phyloP scores from a whole-genome alignment of 2,329 filamentous ascomycete species.

The Volutella citrinella region DNA sequence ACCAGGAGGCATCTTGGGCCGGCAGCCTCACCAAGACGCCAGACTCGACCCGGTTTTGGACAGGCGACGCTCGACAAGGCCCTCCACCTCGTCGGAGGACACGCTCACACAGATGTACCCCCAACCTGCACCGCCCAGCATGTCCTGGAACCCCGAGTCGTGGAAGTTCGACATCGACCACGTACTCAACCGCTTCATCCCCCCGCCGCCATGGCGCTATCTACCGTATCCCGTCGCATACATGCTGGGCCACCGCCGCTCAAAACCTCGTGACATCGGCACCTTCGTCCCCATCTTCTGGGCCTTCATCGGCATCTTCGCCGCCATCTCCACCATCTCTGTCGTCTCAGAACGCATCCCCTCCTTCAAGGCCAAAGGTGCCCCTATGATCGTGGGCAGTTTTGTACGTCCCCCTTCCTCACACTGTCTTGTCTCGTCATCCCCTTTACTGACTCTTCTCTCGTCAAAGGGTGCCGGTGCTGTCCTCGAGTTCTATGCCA shows the following conservation, averaged over 20 bases:
- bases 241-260: slow-evolving; percentile 62
- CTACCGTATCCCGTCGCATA: slow-evolving; percentile 65
- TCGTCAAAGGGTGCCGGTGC: slow-evolving; percentile 63
- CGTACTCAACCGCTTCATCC: slow-evolving; percentile 69
- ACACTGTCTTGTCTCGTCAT: background rate
- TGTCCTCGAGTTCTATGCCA: slow-evolving; percentile 70
- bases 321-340: slow-evolving; percentile 57
- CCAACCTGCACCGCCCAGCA: too few species aligned
- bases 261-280: slow-evolving; percentile 41
- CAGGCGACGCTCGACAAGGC: too few species aligned
- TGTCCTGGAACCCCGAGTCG: too few species aligned
- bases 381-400: slow-evolving; percentile 64
- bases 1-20: too few species aligned
- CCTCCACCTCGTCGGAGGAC: too few species aligned
- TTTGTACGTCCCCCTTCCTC: slow-evolving; percentile 52
- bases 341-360: slow-evolving; percentile 53
- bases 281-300: slow-evolving; percentile 59
- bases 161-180: slow-evolving; percentile 73
- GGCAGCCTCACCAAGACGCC: too few species aligned
- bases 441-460: slow-evolving; percentile 3
- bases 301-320: slow-evolving; percentile 64
- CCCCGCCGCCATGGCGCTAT: slow-evolving; percentile 59
- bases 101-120: background rate
- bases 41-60: too few species aligned
- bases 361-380: slow-evolving; percentile 48